Evolutionary conservation across 192 early-diverging fungal genomes (phyloP).

Genomic region (Lunasporangiospora selenospora): DNA sequence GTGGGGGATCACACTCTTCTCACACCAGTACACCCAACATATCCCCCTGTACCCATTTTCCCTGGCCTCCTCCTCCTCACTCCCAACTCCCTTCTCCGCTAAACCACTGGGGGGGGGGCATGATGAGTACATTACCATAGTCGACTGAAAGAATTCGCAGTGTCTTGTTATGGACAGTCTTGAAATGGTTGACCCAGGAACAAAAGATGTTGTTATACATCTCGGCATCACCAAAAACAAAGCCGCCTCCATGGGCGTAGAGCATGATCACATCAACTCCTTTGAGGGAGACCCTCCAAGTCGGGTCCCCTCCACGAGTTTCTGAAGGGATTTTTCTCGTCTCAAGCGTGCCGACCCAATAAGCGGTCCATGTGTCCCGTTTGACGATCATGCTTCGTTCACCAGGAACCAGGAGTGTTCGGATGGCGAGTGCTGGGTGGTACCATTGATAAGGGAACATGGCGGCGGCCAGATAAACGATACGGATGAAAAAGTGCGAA

Average conservation of each 20-base stretch:
- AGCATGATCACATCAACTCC: constrained; percentile 42
- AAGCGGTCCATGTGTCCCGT: constrained; percentile 39
- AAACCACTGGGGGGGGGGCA: too few relatives aligned
- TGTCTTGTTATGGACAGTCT: constrained; percentile 42
- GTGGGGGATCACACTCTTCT: too few relatives aligned
- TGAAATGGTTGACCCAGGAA: constrained; percentile 45
- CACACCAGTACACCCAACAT: too few relatives aligned
- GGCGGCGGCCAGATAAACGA: constrained; percentile 41
- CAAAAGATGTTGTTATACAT: constrained; percentile 52
- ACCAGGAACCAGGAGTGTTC: constrained; percentile 35
- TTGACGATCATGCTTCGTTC: constrained; percentile 38
- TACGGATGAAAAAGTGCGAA: constrained; percentile 36
- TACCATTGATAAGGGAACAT: constrained; percentile 49
- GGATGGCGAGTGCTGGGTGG: constrained; percentile 21
- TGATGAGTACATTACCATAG: constrained; percentile 25
- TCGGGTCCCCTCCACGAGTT: constrained; percentile 36
- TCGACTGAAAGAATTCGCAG: constrained; percentile 37
- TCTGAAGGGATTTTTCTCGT: constrained; percentile 45
- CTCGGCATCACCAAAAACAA: constrained; percentile 48
- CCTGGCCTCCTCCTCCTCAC: too few relatives aligned
- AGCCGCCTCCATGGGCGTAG: constrained; percentile 45
- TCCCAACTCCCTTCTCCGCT: too few relatives aligned
- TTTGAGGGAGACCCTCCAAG: constrained; percentile 44
- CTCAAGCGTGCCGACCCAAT: constrained; percentile 47
- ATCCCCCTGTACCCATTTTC: too few relatives aligned